These are phyloP conservation scores for Diplodia scrobiculata DNA, from an alignment of 2,329 filamentous ascomycete genomes.

Conservation along the genomic window DNA sequence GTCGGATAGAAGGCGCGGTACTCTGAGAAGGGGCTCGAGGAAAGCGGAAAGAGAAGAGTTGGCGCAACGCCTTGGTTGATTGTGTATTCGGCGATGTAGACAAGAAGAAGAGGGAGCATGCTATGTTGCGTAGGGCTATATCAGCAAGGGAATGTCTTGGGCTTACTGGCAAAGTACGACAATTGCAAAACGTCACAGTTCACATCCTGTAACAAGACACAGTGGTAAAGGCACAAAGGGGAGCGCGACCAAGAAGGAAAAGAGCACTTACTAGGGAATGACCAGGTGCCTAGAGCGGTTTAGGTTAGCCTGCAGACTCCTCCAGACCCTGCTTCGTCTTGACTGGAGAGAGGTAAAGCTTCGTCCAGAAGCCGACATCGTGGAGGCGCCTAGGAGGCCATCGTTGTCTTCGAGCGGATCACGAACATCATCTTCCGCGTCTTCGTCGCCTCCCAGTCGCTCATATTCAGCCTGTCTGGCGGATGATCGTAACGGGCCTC, in stretches of 20 bases:
- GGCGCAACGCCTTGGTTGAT: slow-evolving; percentile 95
- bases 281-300: slow-evolving; percentile 70
- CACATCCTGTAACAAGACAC: background rate
- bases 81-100: slow-evolving; percentile 95
- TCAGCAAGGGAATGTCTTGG: background rate
- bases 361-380: slow-evolving; percentile 39
- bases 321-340: slow-evolving; percentile 32
- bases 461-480: slow-evolving; percentile 57
- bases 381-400: slow-evolving; percentile 42
- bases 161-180: slow-evolving; percentile 2
- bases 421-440: slow-evolving; percentile 40
- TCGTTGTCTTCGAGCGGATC: slow-evolving; percentile 35
- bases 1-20: slow-evolving; percentile 91
- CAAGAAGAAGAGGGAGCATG: slow-evolving; percentile 88
- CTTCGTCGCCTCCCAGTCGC: slow-evolving; percentile 49
- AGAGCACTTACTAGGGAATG: slow-evolving; percentile 62
- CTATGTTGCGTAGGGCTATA: slow-evolving; percentile 39
- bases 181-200: background rate
- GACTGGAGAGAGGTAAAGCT: slow-evolving; percentile 35
- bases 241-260: background rate
- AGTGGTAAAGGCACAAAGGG: slow-evolving; percentile 25
- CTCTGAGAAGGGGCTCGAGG: slow-evolving; percentile 72
- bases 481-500: slow-evolving; percentile 60
- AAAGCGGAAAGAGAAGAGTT: slow-evolving; percentile 81
- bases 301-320: slow-evolving; percentile 56